Base-by-base conservation (phyloP, 169 alveolate genomes). In the Cardiosporidium cionae region DNA sequence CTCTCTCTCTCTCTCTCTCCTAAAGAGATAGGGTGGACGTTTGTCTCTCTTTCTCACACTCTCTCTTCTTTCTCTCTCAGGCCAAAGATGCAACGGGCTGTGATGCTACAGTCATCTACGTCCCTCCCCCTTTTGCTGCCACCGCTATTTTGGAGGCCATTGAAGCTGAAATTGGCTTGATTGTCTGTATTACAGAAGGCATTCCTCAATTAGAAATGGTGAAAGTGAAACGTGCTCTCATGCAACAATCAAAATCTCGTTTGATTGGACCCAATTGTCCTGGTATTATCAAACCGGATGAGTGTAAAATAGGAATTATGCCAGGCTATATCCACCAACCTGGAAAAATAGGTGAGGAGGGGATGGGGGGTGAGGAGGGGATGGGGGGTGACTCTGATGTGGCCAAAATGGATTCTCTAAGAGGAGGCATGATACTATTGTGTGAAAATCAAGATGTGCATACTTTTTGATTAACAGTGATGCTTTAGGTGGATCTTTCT, bases 241-340 rank as follows among this genome's bases (percentile, higher is more conserved):
- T 79, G 35, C 84, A 78, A 63, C 89, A 88, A 71, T 81, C 73
- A 72, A 93, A 92, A 66, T 87, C 95, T 5, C 86, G 93, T 23
- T 88, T 94, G 32, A 96, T 96, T 31, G 98, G 99, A 27, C 99
- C 99, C n/a, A 96, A 96, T 87, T 96, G 99, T 84, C 99, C 99
- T 37, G 99, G 99, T 25, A 92, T 96, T 72, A 96, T 96, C 87
- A 95, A 95, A 84, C 98, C 99, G 2, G 96, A 90, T n/a, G 98
- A 96, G 82, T 94, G 98, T 90, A 96, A 96, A 84, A 95, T 96
- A 58, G 99, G 99, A 37, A 96, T 96, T 78, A 95, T 96, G 99
- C 99, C 99, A 7, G 98, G 98, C 33, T 90, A 90, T 81, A 94
- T 96, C 72, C 98, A 94, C 88, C 85, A 83, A 64, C 81, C 82